phyloP scores from a whole-genome alignment of 805 yeast species.

The Clavispora asparagi region DNA sequence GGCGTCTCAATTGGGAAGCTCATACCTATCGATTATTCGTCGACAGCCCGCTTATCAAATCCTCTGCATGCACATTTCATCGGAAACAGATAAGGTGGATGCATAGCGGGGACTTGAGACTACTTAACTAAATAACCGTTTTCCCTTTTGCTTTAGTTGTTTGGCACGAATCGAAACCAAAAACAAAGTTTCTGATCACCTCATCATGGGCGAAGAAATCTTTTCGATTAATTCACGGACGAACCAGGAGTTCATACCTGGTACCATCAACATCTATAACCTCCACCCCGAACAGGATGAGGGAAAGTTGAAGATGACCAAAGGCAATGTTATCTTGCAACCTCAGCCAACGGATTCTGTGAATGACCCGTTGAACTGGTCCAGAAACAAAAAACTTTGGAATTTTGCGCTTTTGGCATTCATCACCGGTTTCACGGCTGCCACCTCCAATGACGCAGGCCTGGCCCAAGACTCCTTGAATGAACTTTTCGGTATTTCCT shows the following conservation, averaged over 20 bases:
- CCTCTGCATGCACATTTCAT: background rate
- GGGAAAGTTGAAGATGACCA: constrained; percentile 13
- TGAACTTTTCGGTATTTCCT: constrained; percentile 57
- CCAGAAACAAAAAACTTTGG: constrained; percentile 25
- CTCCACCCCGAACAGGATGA: constrained; percentile 7
- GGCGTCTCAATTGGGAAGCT: background rate
- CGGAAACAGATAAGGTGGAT: background rate
- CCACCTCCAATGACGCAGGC: constrained; percentile 71
- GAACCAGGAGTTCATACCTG: constrained; percentile 15
- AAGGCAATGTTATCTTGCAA: constrained; percentile 31
- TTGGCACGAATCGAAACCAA: background rate
- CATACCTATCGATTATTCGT: background rate
- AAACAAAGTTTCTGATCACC: background rate
- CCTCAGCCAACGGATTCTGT: constrained; percentile 49
- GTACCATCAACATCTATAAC: constrained; percentile 14
- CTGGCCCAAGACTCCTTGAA: constrained; percentile 64
- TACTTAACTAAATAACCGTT: background rate
- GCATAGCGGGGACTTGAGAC: background rate
- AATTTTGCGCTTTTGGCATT: constrained; percentile 42
- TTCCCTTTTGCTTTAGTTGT: background rate
- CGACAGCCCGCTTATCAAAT: background rate
- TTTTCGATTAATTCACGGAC: constrained; percentile 9
- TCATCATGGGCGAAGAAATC: constrained; percentile 2
- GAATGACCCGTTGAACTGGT: constrained; percentile 48
- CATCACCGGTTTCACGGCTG: constrained; percentile 65